Conservation (phyloP, 495 filamentous ascomycete species). For the Xylaria grammica region DNA sequence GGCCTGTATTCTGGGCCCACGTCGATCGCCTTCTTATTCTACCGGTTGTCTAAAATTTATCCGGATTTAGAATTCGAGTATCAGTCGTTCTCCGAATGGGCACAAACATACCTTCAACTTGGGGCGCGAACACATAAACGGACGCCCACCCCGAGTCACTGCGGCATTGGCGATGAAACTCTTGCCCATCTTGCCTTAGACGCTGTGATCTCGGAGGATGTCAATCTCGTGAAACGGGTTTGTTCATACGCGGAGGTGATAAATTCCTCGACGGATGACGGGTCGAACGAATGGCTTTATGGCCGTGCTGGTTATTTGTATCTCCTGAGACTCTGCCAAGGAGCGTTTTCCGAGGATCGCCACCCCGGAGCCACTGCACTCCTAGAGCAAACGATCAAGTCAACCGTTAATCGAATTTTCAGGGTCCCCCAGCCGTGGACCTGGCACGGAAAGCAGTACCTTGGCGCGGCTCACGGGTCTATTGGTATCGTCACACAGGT, state of each 20-base stretch:
- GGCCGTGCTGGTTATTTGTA: constrained; percentile 68
- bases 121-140: constrained; percentile 42
- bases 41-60: constrained; percentile 51
- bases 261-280: constrained; percentile 32
- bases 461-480: constrained; percentile 66
- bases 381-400: constrained; percentile 40
- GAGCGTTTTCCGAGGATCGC: constrained; percentile 18
- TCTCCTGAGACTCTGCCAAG: constrained; percentile 55
- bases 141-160: constrained; percentile 39
- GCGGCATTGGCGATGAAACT: constrained; percentile 62
- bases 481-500: constrained; percentile 68
- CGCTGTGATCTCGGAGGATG: constrained; percentile 52
- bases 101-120: constrained; percentile 51
- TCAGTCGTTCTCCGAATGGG: constrained; percentile 53
- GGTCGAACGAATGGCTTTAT: constrained; percentile 59
- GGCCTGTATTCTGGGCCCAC: constrained; percentile 66
- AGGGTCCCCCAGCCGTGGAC: constrained; percentile 49
- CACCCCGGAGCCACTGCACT: constrained; percentile 35
- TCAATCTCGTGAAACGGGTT: constrained; percentile 48
- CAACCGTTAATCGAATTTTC: constrained; percentile 45
- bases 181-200: constrained; percentile 58
- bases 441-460: constrained; percentile 62
- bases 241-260: constrained; percentile 46
- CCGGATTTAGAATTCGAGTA: constrained; percentile 53
- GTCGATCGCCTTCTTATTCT: constrained; percentile 64